Base-by-base conservation (phyloP, 1,139 yeast species). In the Groenewaldozyma sp. region DNA sequence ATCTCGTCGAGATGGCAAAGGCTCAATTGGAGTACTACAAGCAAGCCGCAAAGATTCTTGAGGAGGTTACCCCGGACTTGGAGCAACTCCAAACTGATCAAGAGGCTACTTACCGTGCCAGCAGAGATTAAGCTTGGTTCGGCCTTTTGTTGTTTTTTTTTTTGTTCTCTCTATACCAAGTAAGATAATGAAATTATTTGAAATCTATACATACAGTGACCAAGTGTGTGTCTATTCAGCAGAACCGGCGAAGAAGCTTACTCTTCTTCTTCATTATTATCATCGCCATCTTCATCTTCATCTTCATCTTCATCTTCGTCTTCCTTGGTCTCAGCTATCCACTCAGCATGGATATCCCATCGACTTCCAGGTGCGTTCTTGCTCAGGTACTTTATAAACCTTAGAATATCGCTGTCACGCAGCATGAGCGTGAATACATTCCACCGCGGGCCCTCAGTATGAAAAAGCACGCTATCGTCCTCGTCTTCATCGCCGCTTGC, bases 331-430 rank as follows among this genome's bases (percentile, higher is more conserved):
- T 69, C 71, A 16, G 84, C 80, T 49, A 76, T 78, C 93, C 94
- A 88, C 53, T 81, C 83, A 44, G 82, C 77, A 29, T 73, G 68
- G 31, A 91, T 65, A 55, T 93, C 98, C 96, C 96, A 93, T 55
- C 98, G 70, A 28, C 94, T 79, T 1, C 96, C 95, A 46, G 77
- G 78, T 5, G 97, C 96, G 50, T 76, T 76, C 58, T 76, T 76
- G 57, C 95, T 83, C 6, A 91, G 93, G 54, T 91, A 93, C 59
- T 93, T 93, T 48, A 91, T 78, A 60, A 93, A 93, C 58, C 91
- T 82, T 59, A 93, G 67, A 21, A 91, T 88, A 36, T 79, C 74
- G 4, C 82, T 77, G 55, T 91, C 98, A 51, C 97, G 70, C 45
- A 83, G 70, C 68, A 86, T 84, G 45, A 93, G 62, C 18, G 77